Conservation (phyloP, 352 stramenopile species). For the Poterioochromonas sp. region DNA sequence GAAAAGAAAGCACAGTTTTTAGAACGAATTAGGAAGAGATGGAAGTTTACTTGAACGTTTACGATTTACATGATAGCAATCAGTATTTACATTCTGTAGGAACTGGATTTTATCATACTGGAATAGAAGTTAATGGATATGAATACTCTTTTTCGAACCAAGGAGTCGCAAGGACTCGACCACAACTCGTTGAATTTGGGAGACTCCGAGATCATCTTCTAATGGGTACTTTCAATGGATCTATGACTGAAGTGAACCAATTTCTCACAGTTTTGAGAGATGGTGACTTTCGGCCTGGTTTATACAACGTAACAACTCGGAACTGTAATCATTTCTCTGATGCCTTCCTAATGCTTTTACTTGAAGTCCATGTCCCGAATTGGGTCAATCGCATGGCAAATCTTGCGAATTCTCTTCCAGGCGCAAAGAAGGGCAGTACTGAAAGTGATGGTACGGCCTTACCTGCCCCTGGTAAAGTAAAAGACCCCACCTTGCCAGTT, state of each 20-base stretch:
- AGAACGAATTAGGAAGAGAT: not conserved
- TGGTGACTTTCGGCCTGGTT: slow-evolving; percentile 51
- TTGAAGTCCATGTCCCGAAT: slow-evolving; percentile 61
- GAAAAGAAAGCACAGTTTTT: too few relatives aligned
- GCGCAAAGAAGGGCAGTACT: too few relatives aligned
- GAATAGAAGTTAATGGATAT: slow-evolving; percentile 66
- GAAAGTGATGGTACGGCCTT: too few relatives aligned
- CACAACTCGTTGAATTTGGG: slow-evolving; percentile 51
- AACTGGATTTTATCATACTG: slow-evolving; percentile 70
- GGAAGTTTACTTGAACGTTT: slow-evolving; percentile 35
- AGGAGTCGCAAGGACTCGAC: slow-evolving; percentile 54
- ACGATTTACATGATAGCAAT: slow-evolving; percentile 41
- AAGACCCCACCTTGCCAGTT: too few relatives aligned
- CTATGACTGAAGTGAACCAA: slow-evolving; percentile 41
- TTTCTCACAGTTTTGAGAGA: slow-evolving; percentile 59
- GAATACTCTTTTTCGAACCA: slow-evolving; percentile 75
- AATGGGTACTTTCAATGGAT: slow-evolving; percentile 39
- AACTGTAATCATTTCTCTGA: slow-evolving; percentile 81
- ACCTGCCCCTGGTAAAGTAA: too few relatives aligned
- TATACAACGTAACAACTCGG: slow-evolving; percentile 44
- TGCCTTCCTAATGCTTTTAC: slow-evolving; percentile 52
- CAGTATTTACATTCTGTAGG: slow-evolving; percentile 45
- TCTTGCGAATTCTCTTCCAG: slow-evolving; percentile 52
- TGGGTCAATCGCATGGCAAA: slow-evolving; percentile 74
- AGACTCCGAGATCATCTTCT: slow-evolving; percentile 35